Percentiles rank a stretch among this genome's conserved stretches.
phyloP scores from a whole-genome alignment of 163 green algal genomes.

The Chlamydomonas reinhardtii region DNA sequence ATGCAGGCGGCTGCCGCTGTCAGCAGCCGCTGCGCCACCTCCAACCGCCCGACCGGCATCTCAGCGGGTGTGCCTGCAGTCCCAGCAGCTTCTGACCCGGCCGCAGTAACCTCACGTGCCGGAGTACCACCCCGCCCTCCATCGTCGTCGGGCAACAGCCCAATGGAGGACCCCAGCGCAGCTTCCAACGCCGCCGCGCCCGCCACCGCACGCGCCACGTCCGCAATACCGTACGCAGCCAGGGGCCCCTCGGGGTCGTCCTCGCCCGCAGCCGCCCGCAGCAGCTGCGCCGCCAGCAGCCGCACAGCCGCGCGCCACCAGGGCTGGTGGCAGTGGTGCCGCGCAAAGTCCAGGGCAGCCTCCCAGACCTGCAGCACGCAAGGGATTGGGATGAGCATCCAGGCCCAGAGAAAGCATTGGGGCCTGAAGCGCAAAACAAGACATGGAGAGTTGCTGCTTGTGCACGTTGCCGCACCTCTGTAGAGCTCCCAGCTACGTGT shows the following conservation, averaged over 20 bases:
- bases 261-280: background rate
- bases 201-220: background rate
- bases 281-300: background rate
- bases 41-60: background rate
- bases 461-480: no score
- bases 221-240: background rate
- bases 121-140: no score
- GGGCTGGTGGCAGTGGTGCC: background rate
- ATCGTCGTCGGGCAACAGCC: background rate
- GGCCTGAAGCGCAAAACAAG: no score
- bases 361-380: background rate
- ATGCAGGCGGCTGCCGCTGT: background rate
- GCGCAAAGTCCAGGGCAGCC: background rate
- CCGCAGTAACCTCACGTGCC: no score
- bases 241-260: background rate
- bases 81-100: no score
- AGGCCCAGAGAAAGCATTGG: no score
- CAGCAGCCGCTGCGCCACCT: background rate
- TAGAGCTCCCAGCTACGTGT: no score
- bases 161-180: background rate
- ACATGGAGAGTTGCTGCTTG: no score
- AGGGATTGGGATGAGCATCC: background rate
- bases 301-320: slow-evolving; percentile 5
- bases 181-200: slow-evolving; percentile 12
- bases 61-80: background rate